Conservation (phyloP, 495 filamentous ascomycete genomes). For the Aspergillus homomorphus region DNA sequence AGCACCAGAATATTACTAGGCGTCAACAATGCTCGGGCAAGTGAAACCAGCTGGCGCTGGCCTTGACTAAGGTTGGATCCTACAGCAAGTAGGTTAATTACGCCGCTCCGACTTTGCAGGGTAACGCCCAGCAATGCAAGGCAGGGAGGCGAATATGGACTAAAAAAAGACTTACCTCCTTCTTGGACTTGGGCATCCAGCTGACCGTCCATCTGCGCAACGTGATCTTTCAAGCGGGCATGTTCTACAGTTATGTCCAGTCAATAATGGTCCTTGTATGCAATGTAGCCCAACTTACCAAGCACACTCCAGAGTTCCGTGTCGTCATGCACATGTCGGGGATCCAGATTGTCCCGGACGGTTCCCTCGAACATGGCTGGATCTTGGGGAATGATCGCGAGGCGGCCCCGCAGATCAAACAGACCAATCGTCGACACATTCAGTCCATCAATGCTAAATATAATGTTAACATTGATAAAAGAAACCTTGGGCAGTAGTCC, state of each 20-base stretch:
- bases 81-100: conserved; percentile 26
- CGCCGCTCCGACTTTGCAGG: not conserved
- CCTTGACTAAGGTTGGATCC: conserved; percentile 60
- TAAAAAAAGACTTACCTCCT: conserved; percentile 65
- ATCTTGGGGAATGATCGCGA: conserved; percentile 98
- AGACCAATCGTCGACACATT: conserved; percentile 90
- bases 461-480: conserved; percentile 19
- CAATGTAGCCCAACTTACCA: conserved; percentile 54
- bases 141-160: conserved; percentile 1
- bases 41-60: conserved; percentile 85
- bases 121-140: conserved; percentile 4
- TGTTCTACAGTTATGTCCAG: conserved; percentile 60
- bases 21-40: conserved; percentile 89
- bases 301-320: conserved; percentile 97
- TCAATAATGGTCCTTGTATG: conserved; percentile 13
- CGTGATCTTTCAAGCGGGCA: conserved; percentile 87
- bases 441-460: conserved; percentile 69
- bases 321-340: conserved; percentile 91
- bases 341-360: conserved; percentile 93
- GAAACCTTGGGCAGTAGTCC: conserved; percentile 15
- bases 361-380: conserved; percentile 96
- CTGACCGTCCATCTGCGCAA: conserved; percentile 81
- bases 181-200: conserved; percentile 89
- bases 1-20: conserved; percentile 96
- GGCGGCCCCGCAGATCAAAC: conserved; percentile 78